Percentiles rank a stretch among this genome's conserved stretches.
Conservation (phyloP, 2,329 filamentous ascomycete species). For the Arachnomyces sp. region DNA sequence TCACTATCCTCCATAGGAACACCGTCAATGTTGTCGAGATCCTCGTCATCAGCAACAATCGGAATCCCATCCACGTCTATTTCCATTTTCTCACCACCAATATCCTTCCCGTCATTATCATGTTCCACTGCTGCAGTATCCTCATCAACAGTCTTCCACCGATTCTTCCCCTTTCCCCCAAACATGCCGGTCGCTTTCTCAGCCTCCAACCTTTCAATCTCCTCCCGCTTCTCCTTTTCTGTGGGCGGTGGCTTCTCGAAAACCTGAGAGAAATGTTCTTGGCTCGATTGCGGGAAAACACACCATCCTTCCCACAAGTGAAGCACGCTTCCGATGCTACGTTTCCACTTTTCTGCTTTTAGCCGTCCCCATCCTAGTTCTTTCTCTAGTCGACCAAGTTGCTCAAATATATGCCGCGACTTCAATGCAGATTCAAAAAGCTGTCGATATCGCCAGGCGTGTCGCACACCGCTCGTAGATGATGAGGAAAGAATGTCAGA, state of each 20-base stretch:
- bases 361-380: slow-evolving; percentile 71
- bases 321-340: slow-evolving; percentile 62
- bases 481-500: slow-evolving; percentile 75
- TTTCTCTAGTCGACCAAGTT: slow-evolving; percentile 65
- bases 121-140: slow-evolving; percentile 18
- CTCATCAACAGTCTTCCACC: slow-evolving; percentile 42
- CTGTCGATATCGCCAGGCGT: slow-evolving; percentile 79
- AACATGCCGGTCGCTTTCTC: slow-evolving; percentile 30
- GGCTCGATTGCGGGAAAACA: slow-evolving; percentile 64
- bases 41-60: slow-evolving; percentile 36
- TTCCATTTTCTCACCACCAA: slow-evolving; percentile 28
- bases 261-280: slow-evolving; percentile 60
- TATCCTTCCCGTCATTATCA: slow-evolving; percentile 14
- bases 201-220: slow-evolving; percentile 36
- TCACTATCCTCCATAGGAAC: slow-evolving; percentile 43
- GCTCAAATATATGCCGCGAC: slow-evolving; percentile 62
- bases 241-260: slow-evolving; percentile 65
- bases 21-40: slow-evolving; percentile 35
- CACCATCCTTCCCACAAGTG: slow-evolving; percentile 60
- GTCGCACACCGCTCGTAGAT: slow-evolving; percentile 65
- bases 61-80: slow-evolving; percentile 23
- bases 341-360: slow-evolving; percentile 76
- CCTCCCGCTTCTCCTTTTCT: slow-evolving; percentile 35
- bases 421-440: slow-evolving; percentile 69
- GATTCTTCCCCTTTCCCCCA: slow-evolving; percentile 34